These are phyloP conservation scores for Boletus subcaerulescens DNA, from an alignment of 768 basidiomycete genomes.

Conservation along the genomic window DNA sequence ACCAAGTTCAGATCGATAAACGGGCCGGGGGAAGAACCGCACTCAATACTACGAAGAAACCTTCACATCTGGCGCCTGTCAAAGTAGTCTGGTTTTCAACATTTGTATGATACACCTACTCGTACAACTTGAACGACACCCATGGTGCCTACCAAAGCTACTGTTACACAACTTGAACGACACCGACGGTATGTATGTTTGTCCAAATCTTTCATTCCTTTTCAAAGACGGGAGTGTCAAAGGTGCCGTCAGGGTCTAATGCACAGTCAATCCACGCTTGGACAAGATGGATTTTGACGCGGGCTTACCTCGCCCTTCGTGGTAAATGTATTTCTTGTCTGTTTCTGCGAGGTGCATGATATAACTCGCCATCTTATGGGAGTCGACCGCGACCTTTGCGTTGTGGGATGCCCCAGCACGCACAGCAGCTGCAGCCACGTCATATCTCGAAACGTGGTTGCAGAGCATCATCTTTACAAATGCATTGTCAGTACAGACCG, in stretches of 20 bases:
- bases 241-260: slow-evolving; percentile 38
- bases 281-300: too few relatives aligned
- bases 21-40: too few relatives aligned
- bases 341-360: slow-evolving; percentile 60
- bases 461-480: slow-evolving; percentile 64
- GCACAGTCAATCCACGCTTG: neutral
- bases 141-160: neutral
- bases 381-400: slow-evolving; percentile 49
- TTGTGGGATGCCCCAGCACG: slow-evolving; percentile 53
- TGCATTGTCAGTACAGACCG: neutral
- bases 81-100: too few relatives aligned
- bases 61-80: too few relatives aligned
- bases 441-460: slow-evolving; percentile 65
- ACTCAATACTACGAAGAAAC: too few relatives aligned
- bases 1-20: too few relatives aligned
- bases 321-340: slow-evolving; percentile 59
- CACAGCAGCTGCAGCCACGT: slow-evolving; percentile 61
- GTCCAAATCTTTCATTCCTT: neutral
- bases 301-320: slow-evolving; percentile 52
- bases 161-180: slow-evolving; percentile 1
- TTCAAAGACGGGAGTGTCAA: slow-evolving; percentile 45
- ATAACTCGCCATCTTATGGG: slow-evolving; percentile 54
- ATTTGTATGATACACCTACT: too few relatives aligned
- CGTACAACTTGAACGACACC: too few relatives aligned
- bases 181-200: neutral